Evolutionary conservation across 2,329 filamentous ascomycete species (phyloP), one percentile per base, ranked within the genome.

Genomic region (Tothia fuscella): DNA sequence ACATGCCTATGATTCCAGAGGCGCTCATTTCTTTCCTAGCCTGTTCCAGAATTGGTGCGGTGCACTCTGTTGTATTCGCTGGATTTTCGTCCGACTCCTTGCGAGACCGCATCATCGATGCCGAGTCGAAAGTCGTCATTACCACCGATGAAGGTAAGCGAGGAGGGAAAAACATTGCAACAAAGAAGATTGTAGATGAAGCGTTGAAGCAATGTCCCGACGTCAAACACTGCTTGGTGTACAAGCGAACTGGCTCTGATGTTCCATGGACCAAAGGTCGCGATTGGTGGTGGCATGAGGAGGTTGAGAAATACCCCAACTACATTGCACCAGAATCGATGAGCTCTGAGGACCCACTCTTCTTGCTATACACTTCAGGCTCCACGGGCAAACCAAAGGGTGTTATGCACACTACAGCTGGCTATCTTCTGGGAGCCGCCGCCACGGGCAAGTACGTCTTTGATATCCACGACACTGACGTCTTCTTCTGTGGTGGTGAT

Each of bases 351-450:
- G 91, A 98, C 57, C 91, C 91, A 44, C 76, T 98, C 6, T 98
- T 96, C 77, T 70, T 98, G 45, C 82, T 98, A 43, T 98, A 98
- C 69, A 98, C 91, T 2, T 96, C 89, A 26, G 91, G 91, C 30
- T 96, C 89, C 1, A 98, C 91, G 6, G 91, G 91, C 49, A 96
- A 96, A 74, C 91, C 91, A 51, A 98, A 98, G 77, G 91, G 91
- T 64, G 83, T 98, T 43, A 82, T 98, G 86, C 91, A 98, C 73
- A 93, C 87, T 20, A 98, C 89, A 26, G 91, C 71, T 47, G 91
- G 91, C 39, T 98, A 96, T 61, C 74, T 98, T n/a, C 67, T 96
- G 6, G 91, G 91, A 46, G 88, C 88, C 39, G 89, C 91, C 25
- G 74, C 82, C 54, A 98, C 91, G 10, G 89, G 88, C 49, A 98